Base-by-base conservation (phyloP, 2,329 filamentous ascomycete genomes). In the Fusarium praegraminearum region DNA sequence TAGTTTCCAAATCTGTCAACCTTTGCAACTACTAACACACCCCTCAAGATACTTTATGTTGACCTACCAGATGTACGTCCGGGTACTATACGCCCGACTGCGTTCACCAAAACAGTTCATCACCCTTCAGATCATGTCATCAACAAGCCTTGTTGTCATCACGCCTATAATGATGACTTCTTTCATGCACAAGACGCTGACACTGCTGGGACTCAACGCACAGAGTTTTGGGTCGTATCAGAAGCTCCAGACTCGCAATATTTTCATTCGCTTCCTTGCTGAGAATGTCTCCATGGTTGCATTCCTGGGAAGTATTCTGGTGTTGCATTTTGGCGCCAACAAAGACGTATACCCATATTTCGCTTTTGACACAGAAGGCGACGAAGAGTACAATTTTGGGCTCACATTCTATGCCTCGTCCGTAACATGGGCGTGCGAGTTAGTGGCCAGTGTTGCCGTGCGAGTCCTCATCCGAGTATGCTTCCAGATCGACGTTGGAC, bases 11-110 rank as follows among this genome's bases (percentile, higher is more conserved):
- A 18, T 18, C n/a, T 51, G 20, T 15, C 4, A 9, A 20, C 50
- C 20, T 41, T 28, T 18, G 20, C 13, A n/a, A 43, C 22, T 51
- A 24, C 73, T 74, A 45, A 76, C 61, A 22, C n/a, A 22, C 24
- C 15, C 24, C 13, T 15, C 7, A 26, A 87, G 86, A 49, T 90
- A 90, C 77, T 91, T 90, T 76, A 88, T 88, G 82, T 79, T 91
- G 53, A 91, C 89, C 8, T 91, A 91, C 77, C 89, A 91, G 78
- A 91, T 89, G 7, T 91, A 91, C 78, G 89, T 91, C 15, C 88
- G 89, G 54, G 88, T 89, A 13, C 78, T 91, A 61, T 91, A 91
- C 76, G 89, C 89, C 16, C 88, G 89, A 20, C 85, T 91, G 16
- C 88, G 89, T 66, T 89, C 87, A 8, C 89, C 89, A 1, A 79